Evolutionary conservation across 176 grass and related monocot species (phyloP), one percentile per base, ranked within the genome.

Genomic region (Aegilops sharonensis): DNA sequence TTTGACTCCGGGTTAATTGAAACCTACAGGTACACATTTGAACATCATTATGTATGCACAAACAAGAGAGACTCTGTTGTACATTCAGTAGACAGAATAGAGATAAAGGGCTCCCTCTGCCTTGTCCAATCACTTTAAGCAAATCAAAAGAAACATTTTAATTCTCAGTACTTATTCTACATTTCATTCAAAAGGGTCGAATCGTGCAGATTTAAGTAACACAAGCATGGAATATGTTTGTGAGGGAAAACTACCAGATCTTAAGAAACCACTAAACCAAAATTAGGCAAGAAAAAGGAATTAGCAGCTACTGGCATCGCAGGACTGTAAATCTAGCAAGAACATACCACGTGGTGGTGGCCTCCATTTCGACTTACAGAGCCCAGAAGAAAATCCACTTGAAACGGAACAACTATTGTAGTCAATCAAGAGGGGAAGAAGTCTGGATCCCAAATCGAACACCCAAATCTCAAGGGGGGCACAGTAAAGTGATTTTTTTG

Each of bases 1-100:
- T 87, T 93, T 18, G 89, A 84, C 72, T 98, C 91, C 24, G 95
- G 95, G 48, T 88, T 87, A 35, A 95, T 95, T n/a, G 91, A 21
- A 2, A 98, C 93, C 95, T 98, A 34, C 56, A 59, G 29, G 11
- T 64, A 47, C 1, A 83, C 37, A 25, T 18, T 4, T 48, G 0
- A 37, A 75, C 27, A 63, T 61, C 15, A 70, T 24, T 20, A 74
- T 18, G 80, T 3, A 80, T 14, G n/a, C 5, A 21, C 12, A 64
- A 24, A 70, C 17, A 34, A 31, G 0, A 62, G 17, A 62, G 11
- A 0, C 17, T 31, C 23, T 8, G 31, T 24, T 47, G 20, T 23
- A 63, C 7, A 35, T 47, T 13, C 18, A 60, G 24, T 61, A 1
- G 0, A 80, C 71, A 29, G 10, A 47, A 20, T 11, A 61, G 37